Evolutionary conservation across 371 early-diverging fungal species (phyloP).

Genomic region (Rhizopus arrhizus): DNA sequence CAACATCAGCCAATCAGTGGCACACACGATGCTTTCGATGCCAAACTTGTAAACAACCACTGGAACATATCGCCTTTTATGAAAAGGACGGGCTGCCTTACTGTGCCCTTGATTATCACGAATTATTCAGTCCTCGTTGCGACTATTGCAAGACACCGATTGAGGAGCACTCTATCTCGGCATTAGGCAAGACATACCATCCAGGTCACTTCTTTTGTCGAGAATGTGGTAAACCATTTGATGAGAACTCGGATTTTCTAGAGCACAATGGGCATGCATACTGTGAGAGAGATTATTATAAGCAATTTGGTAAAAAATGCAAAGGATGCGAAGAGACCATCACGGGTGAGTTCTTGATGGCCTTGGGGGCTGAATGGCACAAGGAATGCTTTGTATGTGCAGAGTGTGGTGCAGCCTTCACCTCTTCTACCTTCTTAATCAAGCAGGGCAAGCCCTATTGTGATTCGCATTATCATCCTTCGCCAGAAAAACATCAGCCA

Average conservation of each 20-base stretch:
- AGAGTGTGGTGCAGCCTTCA: slow-evolving; percentile 59
- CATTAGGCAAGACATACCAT: slow-evolving; percentile 73
- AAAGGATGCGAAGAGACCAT: slow-evolving; percentile 64
- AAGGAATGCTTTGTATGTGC: slow-evolving; percentile 73
- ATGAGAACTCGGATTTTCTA: slow-evolving; percentile 58
- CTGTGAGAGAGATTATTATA: slow-evolving; percentile 72
- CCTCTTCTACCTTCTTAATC: slow-evolving; percentile 50
- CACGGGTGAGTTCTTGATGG: slow-evolving; percentile 60
- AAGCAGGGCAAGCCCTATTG: slow-evolving; percentile 65
- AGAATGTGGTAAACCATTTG: slow-evolving; percentile 70
- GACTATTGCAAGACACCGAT: slow-evolving; percentile 69
- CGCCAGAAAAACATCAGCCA: slow-evolving; percentile 2
- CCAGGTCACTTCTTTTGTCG: slow-evolving; percentile 79
- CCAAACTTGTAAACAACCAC: slow-evolving; percentile 58
- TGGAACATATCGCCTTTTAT: slow-evolving; percentile 67
- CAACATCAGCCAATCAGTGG: slow-evolving; percentile 70
- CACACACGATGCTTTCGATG: slow-evolving; percentile 77
- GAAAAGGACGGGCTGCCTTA: slow-evolving; percentile 65
- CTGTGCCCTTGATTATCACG: slow-evolving; percentile 67
- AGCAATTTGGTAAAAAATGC: slow-evolving; percentile 67
- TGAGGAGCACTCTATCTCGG: slow-evolving; percentile 63
- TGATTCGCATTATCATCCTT: slow-evolving; percentile 57
- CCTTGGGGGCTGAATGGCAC: slow-evolving; percentile 70
- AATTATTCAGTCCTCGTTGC: slow-evolving; percentile 67
- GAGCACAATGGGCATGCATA: slow-evolving; percentile 76